Percentiles rank a stretch among this genome's conserved stretches.
These are phyloP conservation scores for Apiotrichum domesticum DNA, from an alignment of 1,284 basidiomycete species.

Conservation along the genomic window DNA sequence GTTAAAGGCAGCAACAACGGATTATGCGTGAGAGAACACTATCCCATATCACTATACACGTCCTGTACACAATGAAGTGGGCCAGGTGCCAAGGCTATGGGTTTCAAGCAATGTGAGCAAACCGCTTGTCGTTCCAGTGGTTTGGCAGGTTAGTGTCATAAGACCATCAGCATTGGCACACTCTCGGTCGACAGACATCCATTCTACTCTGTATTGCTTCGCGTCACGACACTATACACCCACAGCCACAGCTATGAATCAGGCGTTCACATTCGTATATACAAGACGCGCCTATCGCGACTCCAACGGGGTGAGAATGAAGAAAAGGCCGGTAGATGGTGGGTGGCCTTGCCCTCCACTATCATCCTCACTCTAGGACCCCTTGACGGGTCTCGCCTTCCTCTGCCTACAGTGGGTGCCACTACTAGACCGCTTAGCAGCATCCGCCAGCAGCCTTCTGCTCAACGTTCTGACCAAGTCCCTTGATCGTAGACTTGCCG, in stretches of 20 bases:
- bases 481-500: slow-evolving; percentile 50
- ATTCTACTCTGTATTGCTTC: no score
- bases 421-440: slow-evolving; percentile 52
- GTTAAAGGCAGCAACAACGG: no score
- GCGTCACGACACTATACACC: no score
- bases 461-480: slow-evolving; percentile 67
- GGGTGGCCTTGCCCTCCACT: slow-evolving; percentile 2
- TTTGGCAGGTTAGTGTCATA: no score
- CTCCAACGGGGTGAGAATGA: slow-evolving; percentile 1
- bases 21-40: no score
- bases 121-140: no score
- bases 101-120: no score
- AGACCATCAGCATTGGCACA: no score
- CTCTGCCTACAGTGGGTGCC: neutral
- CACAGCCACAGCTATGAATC: slow-evolving; percentile 7
- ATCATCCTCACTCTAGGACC: slow-evolving; percentile 6
- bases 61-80: no score
- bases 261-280: slow-evolving; percentile 25
- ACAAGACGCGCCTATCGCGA: slow-evolving; percentile 15
- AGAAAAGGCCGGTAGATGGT: neutral
- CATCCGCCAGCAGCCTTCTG: slow-evolving; percentile 67
- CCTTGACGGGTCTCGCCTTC: neutral
- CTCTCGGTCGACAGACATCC: no score
- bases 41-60: no score
- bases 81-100: no score